phyloP scores from a whole-genome alignment of 805 yeast genomes.

The Trichomonascus vanleenenianus region DNA sequence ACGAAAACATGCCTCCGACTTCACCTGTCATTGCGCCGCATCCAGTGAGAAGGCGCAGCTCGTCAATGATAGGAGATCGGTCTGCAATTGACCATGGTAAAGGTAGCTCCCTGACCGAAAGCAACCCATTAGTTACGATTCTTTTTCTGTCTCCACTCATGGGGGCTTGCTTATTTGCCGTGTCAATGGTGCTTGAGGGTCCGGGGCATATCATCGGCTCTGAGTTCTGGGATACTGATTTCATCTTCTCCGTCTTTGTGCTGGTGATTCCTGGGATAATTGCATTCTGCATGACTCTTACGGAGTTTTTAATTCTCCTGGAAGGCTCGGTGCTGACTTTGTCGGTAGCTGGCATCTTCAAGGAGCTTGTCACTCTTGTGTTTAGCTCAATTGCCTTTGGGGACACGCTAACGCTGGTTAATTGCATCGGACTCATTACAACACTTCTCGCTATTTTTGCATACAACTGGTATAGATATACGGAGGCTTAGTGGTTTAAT shows the following conservation, averaged over 20 bases:
- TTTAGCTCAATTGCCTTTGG: constrained; percentile 47
- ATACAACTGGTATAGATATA: constrained; percentile 48
- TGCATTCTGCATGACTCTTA: constrained; percentile 81
- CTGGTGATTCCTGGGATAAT: constrained; percentile 74
- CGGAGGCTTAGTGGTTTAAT: neutral
- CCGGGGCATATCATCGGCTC: constrained; percentile 43
- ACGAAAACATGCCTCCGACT: too few species aligned
- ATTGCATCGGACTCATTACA: constrained; percentile 63
- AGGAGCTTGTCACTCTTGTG: constrained; percentile 75
- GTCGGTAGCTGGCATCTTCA: constrained; percentile 86
- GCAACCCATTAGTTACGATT: constrained; percentile 74
- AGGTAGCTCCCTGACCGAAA: constrained; percentile 8
- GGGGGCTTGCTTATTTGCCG: constrained; percentile 51
- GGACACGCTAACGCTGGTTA: constrained; percentile 60
- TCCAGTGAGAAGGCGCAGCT: constrained; percentile 15
- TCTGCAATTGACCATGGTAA: constrained; percentile 6
- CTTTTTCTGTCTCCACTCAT: constrained; percentile 79
- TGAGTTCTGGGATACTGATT: constrained; percentile 60
- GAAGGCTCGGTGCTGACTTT: constrained; percentile 79
- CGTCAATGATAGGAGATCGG: constrained; percentile 22
- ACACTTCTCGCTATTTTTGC: constrained; percentile 74
- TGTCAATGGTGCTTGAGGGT: constrained; percentile 69
- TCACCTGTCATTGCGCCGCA: too few species aligned
- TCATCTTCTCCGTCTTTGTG: constrained; percentile 45
- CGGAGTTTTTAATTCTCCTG: constrained; percentile 73